Base-by-base conservation (phyloP, 116 monocot genomes). In the Phalaenopsis hybrid region DNA sequence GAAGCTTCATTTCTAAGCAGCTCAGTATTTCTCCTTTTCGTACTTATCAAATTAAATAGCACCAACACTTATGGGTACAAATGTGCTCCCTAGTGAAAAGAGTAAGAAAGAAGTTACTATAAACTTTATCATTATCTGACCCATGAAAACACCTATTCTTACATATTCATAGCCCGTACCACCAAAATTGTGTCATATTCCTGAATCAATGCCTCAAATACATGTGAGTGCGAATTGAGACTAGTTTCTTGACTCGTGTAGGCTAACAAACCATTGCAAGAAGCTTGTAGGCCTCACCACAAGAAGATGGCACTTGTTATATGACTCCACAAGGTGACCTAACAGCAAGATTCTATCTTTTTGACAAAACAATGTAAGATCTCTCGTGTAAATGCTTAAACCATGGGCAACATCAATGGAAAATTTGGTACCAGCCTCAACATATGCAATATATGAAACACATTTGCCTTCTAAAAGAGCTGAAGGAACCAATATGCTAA, bases 221-320 rank as follows among this genome's bases (percentile, higher is more conserved):
- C 99, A 89, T 87, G 81, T 99, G 92, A 79, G 77, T 88, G 83
- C 95, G 95, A 57, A 99, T 99, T 28, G 86, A 78, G 23, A 99
- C 93, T 25, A 99, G 84, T 79, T 92, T 93, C 82, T 93, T 95
- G 9, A 99, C 90, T 82, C 95, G 95, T 59, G 99, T 93, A 76
- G 99, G 99, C 95, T 99, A 88, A 81, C 99, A 99, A 85, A 95
- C 93, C 99, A 99, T 95, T 16, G 99, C 99, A 90, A 99, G 99
- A 63, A 99, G 84, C 82, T 99, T 99, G 85, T 99, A 93, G 52
- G 95, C 92, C 89, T 99, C 99, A 34, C 99, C 99, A 82, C 99
- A 99, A 75, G 99, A 90, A 65, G 99, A 99, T 70, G 99, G 87
- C 93, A 99, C 95, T 81, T 99, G 99, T 79, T 99, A 93, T 95